Percentiles rank a stretch among this genome's conserved stretches.
These are phyloP conservation scores for Colletotrichum melonis DNA, from an alignment of 2,329 filamentous ascomycete species.

Conservation along the genomic window DNA sequence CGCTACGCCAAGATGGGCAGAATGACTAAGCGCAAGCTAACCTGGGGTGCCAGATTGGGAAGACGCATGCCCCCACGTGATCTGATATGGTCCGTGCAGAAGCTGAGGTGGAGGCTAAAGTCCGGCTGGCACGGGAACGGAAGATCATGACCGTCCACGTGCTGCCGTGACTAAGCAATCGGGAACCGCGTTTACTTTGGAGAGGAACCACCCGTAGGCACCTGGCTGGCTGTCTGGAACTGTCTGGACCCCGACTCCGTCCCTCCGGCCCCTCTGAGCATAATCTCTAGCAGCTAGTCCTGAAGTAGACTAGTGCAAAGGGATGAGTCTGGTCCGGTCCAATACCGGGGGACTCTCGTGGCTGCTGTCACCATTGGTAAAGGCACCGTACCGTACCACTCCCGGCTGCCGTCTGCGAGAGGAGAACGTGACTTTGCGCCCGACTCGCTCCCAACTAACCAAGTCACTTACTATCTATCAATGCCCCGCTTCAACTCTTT, in stretches of 20 bases:
- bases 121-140: constrained; percentile 6
- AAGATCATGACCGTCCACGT: background rate
- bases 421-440: constrained; percentile 25
- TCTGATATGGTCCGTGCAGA: background rate
- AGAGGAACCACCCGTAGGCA: constrained; percentile 4
- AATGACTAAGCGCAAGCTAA: background rate
- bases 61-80: constrained; percentile 18
- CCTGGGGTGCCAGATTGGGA: background rate
- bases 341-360: background rate
- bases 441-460: constrained; percentile 18
- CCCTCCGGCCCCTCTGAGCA: background rate
- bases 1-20: background rate
- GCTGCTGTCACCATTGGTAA: background rate
- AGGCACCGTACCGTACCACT: no score
- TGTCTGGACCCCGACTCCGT: constrained; percentile 25
- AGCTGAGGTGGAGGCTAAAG: background rate
- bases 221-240: background rate
- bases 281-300: background rate
- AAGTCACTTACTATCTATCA: background rate
- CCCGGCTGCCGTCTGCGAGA: background rate
- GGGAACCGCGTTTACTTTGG: background rate
- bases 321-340: background rate
- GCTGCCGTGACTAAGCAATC: background rate
- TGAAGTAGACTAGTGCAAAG: background rate
- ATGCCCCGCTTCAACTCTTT: background rate